phyloP scores from a whole-genome alignment of 2,329 filamentous ascomycete species.

The Botrytis galanthina region DNA sequence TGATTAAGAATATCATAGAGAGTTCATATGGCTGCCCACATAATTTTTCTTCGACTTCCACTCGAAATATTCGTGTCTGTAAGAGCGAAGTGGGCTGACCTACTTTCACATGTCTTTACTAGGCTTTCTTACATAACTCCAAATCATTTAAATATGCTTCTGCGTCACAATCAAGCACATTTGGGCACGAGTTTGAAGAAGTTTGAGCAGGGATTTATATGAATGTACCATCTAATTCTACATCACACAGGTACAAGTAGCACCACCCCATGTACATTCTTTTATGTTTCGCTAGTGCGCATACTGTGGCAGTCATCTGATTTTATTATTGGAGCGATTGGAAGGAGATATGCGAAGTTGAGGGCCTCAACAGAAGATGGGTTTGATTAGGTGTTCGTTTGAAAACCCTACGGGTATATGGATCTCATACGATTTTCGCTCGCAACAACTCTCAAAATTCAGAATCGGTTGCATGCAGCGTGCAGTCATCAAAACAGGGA shows the following conservation, averaged over 20 bases:
- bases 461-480: constrained; percentile 14
- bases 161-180: constrained; percentile 11
- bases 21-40: not conserved
- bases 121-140: not conserved
- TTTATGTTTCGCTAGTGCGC: constrained; percentile 16
- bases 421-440: constrained; percentile 8
- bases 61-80: not conserved
- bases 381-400: constrained; percentile 9
- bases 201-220: constrained; percentile 18
- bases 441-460: not conserved
- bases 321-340: constrained; percentile 16
- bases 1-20: not conserved
- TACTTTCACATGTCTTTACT: constrained; percentile 18
- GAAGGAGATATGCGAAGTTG: not conserved
- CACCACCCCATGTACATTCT: not conserved
- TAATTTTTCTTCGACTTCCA: not conserved
- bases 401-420: not conserved
- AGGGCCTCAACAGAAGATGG: constrained; percentile 15
- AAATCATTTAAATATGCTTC: constrained; percentile 5
- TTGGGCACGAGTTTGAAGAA: constrained; percentile 17
- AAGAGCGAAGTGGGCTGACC: constrained; percentile 13
- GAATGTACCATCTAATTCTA: constrained; percentile 17
- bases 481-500: constrained; percentile 6
- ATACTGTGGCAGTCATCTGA: constrained; percentile 22
- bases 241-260: constrained; percentile 4